Conservation (phyloP, 2,329 filamentous ascomycete species). For the Ophiosphaerella narmari region DNA sequence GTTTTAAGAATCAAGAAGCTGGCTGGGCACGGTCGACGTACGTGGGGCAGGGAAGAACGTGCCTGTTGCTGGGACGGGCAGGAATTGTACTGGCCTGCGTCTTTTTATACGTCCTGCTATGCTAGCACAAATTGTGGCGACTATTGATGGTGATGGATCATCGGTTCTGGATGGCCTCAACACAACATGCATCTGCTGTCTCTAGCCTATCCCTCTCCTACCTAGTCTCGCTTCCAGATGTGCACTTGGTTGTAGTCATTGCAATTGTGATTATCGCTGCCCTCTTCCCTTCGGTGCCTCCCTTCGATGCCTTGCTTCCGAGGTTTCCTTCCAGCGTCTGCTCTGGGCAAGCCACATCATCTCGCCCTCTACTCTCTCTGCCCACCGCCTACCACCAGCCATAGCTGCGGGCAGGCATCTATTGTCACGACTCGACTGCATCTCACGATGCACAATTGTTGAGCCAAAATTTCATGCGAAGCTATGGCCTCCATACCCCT, state of each 20-base stretch:
- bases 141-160: background rate
- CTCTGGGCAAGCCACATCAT: too few relatives aligned
- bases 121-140: slow-evolving; percentile 2
- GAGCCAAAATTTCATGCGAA: slow-evolving; percentile 24
- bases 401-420: too few relatives aligned
- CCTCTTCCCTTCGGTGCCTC: too few relatives aligned
- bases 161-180: slow-evolving; percentile 4
- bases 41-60: slow-evolving; percentile 35
- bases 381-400: too few relatives aligned
- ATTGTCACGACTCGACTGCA: too few relatives aligned
- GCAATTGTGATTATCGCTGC: too few relatives aligned
- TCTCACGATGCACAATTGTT: slow-evolving; percentile 37
- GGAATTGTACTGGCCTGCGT: background rate
- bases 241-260: too few relatives aligned
- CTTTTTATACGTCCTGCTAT: slow-evolving; percentile 2
- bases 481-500: slow-evolving; percentile 29
- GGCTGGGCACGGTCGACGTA: slow-evolving; percentile 18
- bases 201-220: too few relatives aligned
- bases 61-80: slow-evolving; percentile 3
- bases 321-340: too few relatives aligned
- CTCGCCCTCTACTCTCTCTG: too few relatives aligned
- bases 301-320: too few relatives aligned
- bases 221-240: too few relatives aligned
- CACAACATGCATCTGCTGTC: background rate
- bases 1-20: slow-evolving; percentile 24